A percentile compares a stretch with the other conserved stretches of the same genome.
Conservation (phyloP, 352 stramenopile genomes). For the Pythium aristosporum region DNA sequence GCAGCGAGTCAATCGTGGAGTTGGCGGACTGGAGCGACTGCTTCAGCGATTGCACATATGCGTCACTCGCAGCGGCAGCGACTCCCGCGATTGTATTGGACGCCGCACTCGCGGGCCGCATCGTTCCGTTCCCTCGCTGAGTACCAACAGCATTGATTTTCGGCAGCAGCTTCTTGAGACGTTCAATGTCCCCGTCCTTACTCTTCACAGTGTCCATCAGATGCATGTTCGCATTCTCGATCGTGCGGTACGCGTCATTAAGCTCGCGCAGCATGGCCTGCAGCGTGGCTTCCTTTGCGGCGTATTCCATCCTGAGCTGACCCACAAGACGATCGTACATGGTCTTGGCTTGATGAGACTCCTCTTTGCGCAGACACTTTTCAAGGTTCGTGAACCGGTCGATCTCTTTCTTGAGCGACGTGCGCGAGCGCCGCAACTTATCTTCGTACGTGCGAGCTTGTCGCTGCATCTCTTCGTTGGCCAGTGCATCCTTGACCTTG, state of each 20-base stretch:
- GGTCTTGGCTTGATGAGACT: conserved; percentile 46
- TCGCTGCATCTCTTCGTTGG: conserved; percentile 37
- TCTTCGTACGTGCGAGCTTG: conserved; percentile 50
- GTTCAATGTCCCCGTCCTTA: conserved; percentile 42
- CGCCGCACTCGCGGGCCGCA: conserved; percentile 10
- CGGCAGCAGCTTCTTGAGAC: conserved; percentile 52
- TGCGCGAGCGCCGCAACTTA: conserved; percentile 48
- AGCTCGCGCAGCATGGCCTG: conserved; percentile 52
- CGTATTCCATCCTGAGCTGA: conserved; percentile 44
- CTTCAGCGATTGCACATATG: conserved; percentile 43
- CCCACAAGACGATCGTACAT: conserved; percentile 48
- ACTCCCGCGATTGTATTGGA: background rate
- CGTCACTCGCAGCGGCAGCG: conserved; percentile 9
- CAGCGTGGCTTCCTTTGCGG: conserved; percentile 39
- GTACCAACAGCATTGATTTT: conserved; percentile 1
- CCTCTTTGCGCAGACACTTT: conserved; percentile 60
- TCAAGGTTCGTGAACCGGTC: conserved; percentile 57
- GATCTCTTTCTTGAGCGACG: conserved; percentile 61
- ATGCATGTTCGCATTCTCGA: conserved; percentile 54
- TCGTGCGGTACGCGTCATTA: conserved; percentile 40
- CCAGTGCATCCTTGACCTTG: conserved; percentile 31
- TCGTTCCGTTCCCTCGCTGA: background rate
- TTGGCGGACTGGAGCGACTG: conserved; percentile 41
- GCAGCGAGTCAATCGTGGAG: conserved; percentile 36
- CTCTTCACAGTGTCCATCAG: conserved; percentile 49